Evolutionary conservation across 75 land plant genomes (phyloP), one percentile per base, ranked within the genome.

Genomic region (Pinus taeda): DNA sequence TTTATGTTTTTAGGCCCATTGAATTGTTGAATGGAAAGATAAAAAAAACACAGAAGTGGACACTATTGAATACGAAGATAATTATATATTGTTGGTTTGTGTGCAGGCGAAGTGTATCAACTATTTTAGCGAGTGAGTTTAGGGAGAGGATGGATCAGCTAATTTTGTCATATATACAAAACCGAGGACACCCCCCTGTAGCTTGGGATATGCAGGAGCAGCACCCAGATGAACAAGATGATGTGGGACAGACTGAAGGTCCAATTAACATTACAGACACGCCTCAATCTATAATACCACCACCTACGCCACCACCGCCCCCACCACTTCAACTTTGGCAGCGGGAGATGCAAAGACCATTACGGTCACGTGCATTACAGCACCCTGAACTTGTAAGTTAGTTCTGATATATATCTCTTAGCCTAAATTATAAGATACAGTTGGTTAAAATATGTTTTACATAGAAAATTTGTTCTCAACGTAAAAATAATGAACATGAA

Each of bases 91-190:
- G 18, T 77, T 33, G 18, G 37, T 57, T 57, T 81, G 33, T 61
- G 71, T 83, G 79, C 80, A 96, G 98, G 91, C 81, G 98, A 78
- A 96, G 98, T 77, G 98, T 96, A 30, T 93, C 96, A 39, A 96
- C 87, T 76, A 90, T 93, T 78, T 89, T 96, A 75, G 90, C 90
- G 1, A 96, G 98, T 88, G 98, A 95, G 21, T 96, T 96, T 72
- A 93, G 98, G 45, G 94, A 93, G 72, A 88, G 96, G 60, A 67
- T 96, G 72, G 98, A 96, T 79, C 94, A 88, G 29, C 83, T 96
- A 62, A 93, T 96, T 80, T 89, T 85, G 76, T 93, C 98, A 6
- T 94, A 93, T 75, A 81, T 96, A 36, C 91, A 90, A 73, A 88
- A 92, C 74, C 96, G 90, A 79, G 81, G 89, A 36, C 89, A 82